Evolutionary conservation across 495 filamentous ascomycete species (phyloP), one percentile per base, ranked within the genome.

Genomic region (Xylaria flabelliformis): DNA sequence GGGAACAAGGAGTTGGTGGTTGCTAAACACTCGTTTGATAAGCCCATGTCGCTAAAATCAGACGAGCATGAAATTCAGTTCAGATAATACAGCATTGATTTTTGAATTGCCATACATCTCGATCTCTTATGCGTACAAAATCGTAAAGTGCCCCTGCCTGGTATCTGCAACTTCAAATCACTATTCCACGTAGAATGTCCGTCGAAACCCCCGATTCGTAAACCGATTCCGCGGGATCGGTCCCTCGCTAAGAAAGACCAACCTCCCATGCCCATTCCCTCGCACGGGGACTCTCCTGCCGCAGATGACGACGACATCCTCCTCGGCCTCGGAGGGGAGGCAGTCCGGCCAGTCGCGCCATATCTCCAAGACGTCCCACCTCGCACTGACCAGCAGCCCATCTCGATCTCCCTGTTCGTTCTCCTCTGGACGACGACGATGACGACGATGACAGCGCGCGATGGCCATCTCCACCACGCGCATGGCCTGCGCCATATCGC

Each of bases 401-500:
- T 46, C 42, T 6, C 15, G 13, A 15, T 46, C 0, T 73, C 70
- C 39, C 6, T 26, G 2, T 17, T 59, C 10, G 51, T 80, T 58
- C 0, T 42, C 76, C 32, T 75, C 19, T n/a, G 26, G 42, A 9
- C 7, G 42, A n/a, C n/a, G n/a, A n/a, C n/a, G n/a, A n/a, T n/a
- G n/a, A n/a, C n/a, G n/a, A n/a, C n/a, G n/a, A n/a, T n/a, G n/a
- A n/a, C 1, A 24, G 48, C 17, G 29, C 41, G 34, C 44, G 74
- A 50, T 58, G 12, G 74, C 85, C 81, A 83, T 79, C 21, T 83
- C 80, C 0, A 87, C 87, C 0, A 91, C 85, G 42, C 86, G 77
- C 39, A 83, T 81, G 0, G 91, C 94, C 80, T 95, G 91, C 21
- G 74, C 72, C 46, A 85, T 64, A 36, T 87, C 88, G 1, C 84